Base-by-base conservation (phyloP, 495 filamentous ascomycete species). In the Aspergillus leporis region DNA sequence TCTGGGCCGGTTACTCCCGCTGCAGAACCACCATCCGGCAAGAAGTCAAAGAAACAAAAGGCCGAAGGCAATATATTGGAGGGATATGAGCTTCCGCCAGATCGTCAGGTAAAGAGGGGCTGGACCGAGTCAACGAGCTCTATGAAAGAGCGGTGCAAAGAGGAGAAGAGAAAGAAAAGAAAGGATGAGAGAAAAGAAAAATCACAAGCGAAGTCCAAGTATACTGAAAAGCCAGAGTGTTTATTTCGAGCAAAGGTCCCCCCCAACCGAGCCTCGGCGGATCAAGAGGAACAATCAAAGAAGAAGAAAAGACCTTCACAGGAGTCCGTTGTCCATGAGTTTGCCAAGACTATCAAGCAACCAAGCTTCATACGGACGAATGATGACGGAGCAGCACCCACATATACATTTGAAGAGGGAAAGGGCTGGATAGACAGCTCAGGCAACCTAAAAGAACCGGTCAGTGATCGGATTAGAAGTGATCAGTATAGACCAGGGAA, bases 361-460 rank as follows among this genome's bases (percentile, higher is more conserved):
- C 87, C 90, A 0, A 87, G 82, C 14, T 96, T 96, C 65, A 71
- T 95, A 52, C 89, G 87, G 60, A 70, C 73, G 0, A 60, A 54
- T 5, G 62, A 64, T 22, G 68, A 78, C 60, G 62, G 65, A 43
- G 43, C 70, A 60, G 12, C 70, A 58, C 59, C 64, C 58, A 67
- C 77, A 2, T 71, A 68, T 4, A 64, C 67, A 19, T 81, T 71
- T 52, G 78, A 82, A 43, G 70, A 97, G 30, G 91, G 86, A 16
- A 90, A 90, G 62, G 93, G 94, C 0, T 97, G 94, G 94, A 79
- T 96, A 4, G 90, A 97, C 66, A 83, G 85, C 62, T 75, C 85
- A 18, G 94, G 92, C 2, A 85, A 87, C 53, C 66, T 97, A 21
- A 85, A 94, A 88, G 97, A 78, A 67, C 58, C 52, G 60, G 61